Evolutionary conservation across 805 yeast species (phyloP).

Genomic region (Priceomyces castillae): DNA sequence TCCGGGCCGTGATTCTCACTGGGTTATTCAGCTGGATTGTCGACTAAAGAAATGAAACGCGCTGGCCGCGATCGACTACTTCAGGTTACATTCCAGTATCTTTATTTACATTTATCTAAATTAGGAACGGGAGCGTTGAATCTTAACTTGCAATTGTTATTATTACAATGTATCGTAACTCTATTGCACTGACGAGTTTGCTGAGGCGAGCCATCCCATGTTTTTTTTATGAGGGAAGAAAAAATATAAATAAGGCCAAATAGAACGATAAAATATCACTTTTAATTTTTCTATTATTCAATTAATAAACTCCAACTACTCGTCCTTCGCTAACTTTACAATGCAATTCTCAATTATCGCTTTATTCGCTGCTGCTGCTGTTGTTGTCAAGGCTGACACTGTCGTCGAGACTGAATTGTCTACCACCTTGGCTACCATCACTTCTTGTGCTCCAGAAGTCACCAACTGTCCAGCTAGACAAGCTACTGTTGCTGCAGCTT

Average conservation of each 20-base stretch:
- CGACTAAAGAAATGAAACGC: constrained; percentile 1
- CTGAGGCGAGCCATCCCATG: not conserved
- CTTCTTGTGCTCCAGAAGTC: constrained; percentile 38
- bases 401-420: constrained; percentile 28
- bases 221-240: not conserved
- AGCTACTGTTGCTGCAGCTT: constrained; percentile 21
- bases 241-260: not conserved
- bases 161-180: not conserved
- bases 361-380: constrained; percentile 34
- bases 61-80: constrained; percentile 2
- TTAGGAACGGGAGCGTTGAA: not conserved
- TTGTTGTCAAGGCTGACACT: constrained; percentile 25
- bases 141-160: constrained; percentile 1
- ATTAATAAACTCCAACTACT: constrained; percentile 24
- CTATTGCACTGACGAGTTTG: not conserved
- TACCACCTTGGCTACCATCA: constrained; percentile 42
- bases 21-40: not conserved
- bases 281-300: not conserved
- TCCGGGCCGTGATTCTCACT: not conserved
- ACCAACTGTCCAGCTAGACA: constrained; percentile 42
- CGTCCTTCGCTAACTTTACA: constrained; percentile 31
- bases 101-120: constrained; percentile 1
- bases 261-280: not conserved
- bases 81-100: not conserved
- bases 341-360: constrained; percentile 45